A percentile compares a stretch with the other conserved stretches of the same genome.
These are phyloP conservation scores for Heterobasidion irregulare DNA, from an alignment of 1,284 basidiomycete species.

Conservation along the genomic window DNA sequence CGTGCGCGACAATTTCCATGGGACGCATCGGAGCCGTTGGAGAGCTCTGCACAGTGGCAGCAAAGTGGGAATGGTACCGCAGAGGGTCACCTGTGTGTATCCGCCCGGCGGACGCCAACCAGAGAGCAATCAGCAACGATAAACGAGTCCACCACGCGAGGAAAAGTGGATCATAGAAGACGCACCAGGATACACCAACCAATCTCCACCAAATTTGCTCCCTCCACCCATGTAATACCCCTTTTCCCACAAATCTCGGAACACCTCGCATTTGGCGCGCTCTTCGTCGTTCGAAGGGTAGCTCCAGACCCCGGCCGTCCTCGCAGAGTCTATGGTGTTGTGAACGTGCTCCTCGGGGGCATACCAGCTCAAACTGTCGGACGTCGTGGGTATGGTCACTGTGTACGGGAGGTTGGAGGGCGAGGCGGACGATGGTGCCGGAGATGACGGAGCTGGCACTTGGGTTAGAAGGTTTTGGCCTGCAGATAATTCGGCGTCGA, in stretches of 20 bases:
- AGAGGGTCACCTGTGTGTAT: constrained; percentile 75
- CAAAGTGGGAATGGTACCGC: constrained; percentile 96
- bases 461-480: background rate
- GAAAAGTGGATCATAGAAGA: constrained; percentile 6
- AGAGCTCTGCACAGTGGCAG: constrained; percentile 72
- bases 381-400: constrained; percentile 53
- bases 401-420: constrained; percentile 33
- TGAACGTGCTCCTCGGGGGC: constrained; percentile 31
- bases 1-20: constrained; percentile 92
- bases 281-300: constrained; percentile 65
- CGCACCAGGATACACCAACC: constrained; percentile 91
- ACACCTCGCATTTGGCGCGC: constrained; percentile 71
- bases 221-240: constrained; percentile 84
- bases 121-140: background rate
- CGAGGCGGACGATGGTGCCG: constrained; percentile 10
- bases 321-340: constrained; percentile 52
- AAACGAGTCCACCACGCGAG: too few relatives aligned
- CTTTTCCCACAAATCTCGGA: constrained; percentile 71
- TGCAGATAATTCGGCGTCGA: background rate
- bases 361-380: constrained; percentile 60
- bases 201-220: constrained; percentile 93
- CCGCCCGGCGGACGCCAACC: background rate
- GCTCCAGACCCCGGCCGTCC: constrained; percentile 63
- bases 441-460: constrained; percentile 3
- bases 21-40: constrained; percentile 58